phyloP scores from a whole-genome alignment of 2,329 filamentous ascomycete species.

The Zopfia rhizophila region DNA sequence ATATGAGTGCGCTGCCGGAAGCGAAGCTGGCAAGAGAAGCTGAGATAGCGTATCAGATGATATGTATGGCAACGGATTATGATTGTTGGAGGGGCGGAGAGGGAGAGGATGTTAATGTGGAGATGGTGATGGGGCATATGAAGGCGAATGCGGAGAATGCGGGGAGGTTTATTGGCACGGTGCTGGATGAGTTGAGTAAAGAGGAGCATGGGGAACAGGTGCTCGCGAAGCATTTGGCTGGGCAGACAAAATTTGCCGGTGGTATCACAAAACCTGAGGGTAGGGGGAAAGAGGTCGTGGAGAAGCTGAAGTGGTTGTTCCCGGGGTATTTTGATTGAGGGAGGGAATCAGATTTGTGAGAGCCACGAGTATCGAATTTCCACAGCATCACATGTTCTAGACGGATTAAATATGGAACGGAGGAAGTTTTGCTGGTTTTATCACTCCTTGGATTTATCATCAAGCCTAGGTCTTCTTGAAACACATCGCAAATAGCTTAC shows the following conservation, averaged over 20 bases:
- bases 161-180: conserved; percentile 82
- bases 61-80: conserved; percentile 99
- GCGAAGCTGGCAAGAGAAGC: conserved; percentile 96
- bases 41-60: conserved; percentile 97
- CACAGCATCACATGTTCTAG: too few species aligned
- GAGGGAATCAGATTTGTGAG: too few species aligned
- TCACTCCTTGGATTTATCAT: too few species aligned
- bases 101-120: conserved; percentile 83
- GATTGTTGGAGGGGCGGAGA: conserved; percentile 93
- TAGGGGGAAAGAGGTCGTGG: conserved; percentile 76
- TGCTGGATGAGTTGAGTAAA: conserved; percentile 85
- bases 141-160: conserved; percentile 91
- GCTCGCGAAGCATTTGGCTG: conserved; percentile 82
- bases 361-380: too few species aligned
- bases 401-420: too few species aligned
- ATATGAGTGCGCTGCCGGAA: conserved; percentile 97
- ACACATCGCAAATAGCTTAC: too few species aligned
- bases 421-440: too few species aligned
- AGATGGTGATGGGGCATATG: conserved; percentile 98
- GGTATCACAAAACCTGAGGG: conserved; percentile 84
- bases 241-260: conserved; percentile 79
- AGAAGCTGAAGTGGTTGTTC: conserved; percentile 88
- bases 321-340: conserved; percentile 74
- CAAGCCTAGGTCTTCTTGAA: too few species aligned
- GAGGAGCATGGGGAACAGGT: conserved; percentile 81